Evolutionary conservation across 2,329 filamentous ascomycete species (phyloP), one percentile per base, ranked within the genome.

Genomic region (Gaeumannomyces sp.): DNA sequence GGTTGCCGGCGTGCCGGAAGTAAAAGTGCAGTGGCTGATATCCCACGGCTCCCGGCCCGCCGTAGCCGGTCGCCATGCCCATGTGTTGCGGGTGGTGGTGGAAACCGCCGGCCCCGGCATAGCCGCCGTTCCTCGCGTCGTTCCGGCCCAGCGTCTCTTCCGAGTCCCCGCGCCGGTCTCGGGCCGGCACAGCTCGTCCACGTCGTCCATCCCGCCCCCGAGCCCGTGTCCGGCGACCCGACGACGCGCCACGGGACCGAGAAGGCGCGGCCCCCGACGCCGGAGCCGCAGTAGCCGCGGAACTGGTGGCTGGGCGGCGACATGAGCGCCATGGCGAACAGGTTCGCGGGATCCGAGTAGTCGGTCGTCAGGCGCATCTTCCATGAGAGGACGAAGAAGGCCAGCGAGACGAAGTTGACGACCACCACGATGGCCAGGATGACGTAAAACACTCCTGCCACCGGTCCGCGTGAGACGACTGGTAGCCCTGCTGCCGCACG

Each of bases 331-430:
- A 93, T 76, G 0, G 86, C 80, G 70, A 93, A 93, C 2, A 93
- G 77, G 71, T 93, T 93, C 64, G 89, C 85, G 0, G 90, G 89
- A 70, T 94, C 90, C 0, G 87, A 90, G 71, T 90, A 93, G 76
- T 94, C 91, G 0, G 89, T 93, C 62, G 89, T 73, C 67, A 89
- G 80, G 28, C 22, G 22, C 28, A 31, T n/a, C 16, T 19, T 6
- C 59, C 27, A 33, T 16, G 27, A n/a, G 16, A 31, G 6, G 22
- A 35, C 14, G 16, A 60, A 35, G 75, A 92, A 92, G 2, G 78
- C 71, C 0, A 92, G 76, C 65, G 89, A 90, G 56, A 88, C 77
- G 31, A 88, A 66, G 72, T 91, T 93, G 70, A 90, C 85, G 29
- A 84, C 67, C 70, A 92, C 90, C 1, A 90, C 87, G 19, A 87